Conservation (phyloP, 1,284 basidiomycete species). For the Takashimella koratensis region DNA sequence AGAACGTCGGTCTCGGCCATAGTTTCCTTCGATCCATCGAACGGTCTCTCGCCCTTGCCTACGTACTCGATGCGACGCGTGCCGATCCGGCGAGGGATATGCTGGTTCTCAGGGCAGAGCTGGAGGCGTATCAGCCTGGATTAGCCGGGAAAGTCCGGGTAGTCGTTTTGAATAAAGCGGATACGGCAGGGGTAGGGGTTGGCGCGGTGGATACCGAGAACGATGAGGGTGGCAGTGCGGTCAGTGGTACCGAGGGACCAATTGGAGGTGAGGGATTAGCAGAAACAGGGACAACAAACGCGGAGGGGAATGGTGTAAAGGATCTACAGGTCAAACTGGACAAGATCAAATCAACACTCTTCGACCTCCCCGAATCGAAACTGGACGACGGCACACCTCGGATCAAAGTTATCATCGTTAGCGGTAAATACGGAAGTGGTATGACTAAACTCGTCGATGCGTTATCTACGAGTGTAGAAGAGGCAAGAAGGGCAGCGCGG, state of each 20-base stretch:
- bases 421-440: slow-evolving; percentile 77
- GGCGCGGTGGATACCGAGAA: background rate
- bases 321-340: no score
- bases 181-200: slow-evolving; percentile 57
- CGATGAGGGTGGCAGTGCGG: slow-evolving; percentile 30
- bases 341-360: no score
- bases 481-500: slow-evolving; percentile 49
- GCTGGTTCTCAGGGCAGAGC: slow-evolving; percentile 65
- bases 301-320: slow-evolving; percentile 52
- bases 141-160: slow-evolving; percentile 71
- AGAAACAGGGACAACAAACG: slow-evolving; percentile 18
- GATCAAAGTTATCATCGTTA: slow-evolving; percentile 69
- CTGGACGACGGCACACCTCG: background rate
- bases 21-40: slow-evolving; percentile 92
- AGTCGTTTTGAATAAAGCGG: slow-evolving; percentile 93
- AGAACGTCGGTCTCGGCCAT: slow-evolving; percentile 89
- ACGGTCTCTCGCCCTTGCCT: slow-evolving; percentile 81
- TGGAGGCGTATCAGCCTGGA: slow-evolving; percentile 78
- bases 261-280: slow-evolving; percentile 41
- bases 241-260: slow-evolving; percentile 48
- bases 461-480: slow-evolving; percentile 64
- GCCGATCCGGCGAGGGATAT: slow-evolving; percentile 73
- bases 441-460: slow-evolving; percentile 61
- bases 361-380: no score
- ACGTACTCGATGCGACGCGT: slow-evolving; percentile 81